phyloP scores from a whole-genome alignment of 2,329 filamentous ascomycete genomes.

The Cladosporium sp. region DNA sequence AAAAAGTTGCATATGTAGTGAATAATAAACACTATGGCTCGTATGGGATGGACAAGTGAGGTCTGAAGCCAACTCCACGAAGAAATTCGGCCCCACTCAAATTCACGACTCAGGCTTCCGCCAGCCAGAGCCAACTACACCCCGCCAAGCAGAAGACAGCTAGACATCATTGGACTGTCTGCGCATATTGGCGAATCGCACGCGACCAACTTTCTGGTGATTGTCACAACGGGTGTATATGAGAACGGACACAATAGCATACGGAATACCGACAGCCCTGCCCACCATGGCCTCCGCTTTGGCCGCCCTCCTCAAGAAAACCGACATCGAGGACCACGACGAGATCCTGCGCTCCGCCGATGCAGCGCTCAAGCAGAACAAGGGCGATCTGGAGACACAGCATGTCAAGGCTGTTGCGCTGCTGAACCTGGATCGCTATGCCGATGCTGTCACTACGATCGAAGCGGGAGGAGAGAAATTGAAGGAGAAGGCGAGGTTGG shows the following conservation, averaged over 20 bases:
- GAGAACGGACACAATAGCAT: neutral
- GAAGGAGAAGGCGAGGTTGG: constrained; percentile 58
- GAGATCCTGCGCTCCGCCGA: constrained; percentile 65
- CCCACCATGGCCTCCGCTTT: constrained; percentile 44
- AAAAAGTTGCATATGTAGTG: neutral
- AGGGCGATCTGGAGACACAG: constrained; percentile 55
- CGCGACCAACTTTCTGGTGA: neutral
- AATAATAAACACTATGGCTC: neutral
- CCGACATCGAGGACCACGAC: constrained; percentile 64
- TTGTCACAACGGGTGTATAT: neutral
- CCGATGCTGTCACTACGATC: constrained; percentile 67
- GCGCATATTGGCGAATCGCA: neutral
- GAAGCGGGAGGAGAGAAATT: constrained; percentile 59
- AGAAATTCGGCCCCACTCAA: constrained; percentile 1
- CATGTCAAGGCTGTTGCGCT: constrained; percentile 70
- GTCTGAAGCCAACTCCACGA: neutral
- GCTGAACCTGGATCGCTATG: constrained; percentile 75
- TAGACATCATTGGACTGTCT: constrained; percentile 5
- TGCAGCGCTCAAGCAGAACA: constrained; percentile 53
- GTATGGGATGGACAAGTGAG: neutral
- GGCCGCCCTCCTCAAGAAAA: constrained; percentile 51
- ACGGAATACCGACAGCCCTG: neutral
- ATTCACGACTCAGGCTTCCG: neutral
- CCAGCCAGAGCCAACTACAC: neutral
- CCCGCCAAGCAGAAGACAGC: constrained; percentile 9